Conservation (phyloP, 768 basidiomycete genomes). For the Nidularia pulvinata region DNA sequence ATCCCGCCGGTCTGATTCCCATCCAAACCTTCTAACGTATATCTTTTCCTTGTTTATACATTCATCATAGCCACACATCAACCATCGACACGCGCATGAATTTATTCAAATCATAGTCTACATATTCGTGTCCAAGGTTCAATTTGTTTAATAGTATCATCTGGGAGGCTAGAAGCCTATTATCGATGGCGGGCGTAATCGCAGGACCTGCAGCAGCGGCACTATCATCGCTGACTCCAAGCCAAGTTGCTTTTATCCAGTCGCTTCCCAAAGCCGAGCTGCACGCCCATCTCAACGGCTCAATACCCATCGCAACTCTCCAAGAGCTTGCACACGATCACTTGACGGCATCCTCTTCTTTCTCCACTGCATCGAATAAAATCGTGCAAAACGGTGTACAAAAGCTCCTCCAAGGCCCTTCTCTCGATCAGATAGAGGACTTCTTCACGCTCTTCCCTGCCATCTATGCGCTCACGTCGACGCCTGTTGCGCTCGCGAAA, state of each 20-base stretch:
- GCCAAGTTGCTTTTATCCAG: constrained; percentile 60
- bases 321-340: constrained; percentile 58
- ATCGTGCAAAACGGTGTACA: constrained; percentile 25
- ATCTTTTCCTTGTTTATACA: no score
- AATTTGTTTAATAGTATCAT: no score
- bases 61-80: no score
- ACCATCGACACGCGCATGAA: no score
- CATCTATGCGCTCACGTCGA: constrained; percentile 77
- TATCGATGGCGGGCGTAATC: constrained; percentile 9
- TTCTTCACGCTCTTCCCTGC: constrained; percentile 79
- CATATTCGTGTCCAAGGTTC: no score
- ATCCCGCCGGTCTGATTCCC: no score
- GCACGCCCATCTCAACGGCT: constrained; percentile 86
- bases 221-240: constrained; percentile 44
- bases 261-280: constrained; percentile 80
- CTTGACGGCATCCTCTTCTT: constrained; percentile 7
- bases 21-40: no score
- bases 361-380: constrained; percentile 14
- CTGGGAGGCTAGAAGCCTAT: no score
- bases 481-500: constrained; percentile 46
- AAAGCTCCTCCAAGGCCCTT: constrained; percentile 39
- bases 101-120: no score
- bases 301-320: constrained; percentile 67
- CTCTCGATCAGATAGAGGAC: constrained; percentile 57
- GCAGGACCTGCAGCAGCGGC: constrained; percentile 50